Conservation (phyloP, 495 filamentous ascomycete genomes). For the Podospora conica region DNA sequence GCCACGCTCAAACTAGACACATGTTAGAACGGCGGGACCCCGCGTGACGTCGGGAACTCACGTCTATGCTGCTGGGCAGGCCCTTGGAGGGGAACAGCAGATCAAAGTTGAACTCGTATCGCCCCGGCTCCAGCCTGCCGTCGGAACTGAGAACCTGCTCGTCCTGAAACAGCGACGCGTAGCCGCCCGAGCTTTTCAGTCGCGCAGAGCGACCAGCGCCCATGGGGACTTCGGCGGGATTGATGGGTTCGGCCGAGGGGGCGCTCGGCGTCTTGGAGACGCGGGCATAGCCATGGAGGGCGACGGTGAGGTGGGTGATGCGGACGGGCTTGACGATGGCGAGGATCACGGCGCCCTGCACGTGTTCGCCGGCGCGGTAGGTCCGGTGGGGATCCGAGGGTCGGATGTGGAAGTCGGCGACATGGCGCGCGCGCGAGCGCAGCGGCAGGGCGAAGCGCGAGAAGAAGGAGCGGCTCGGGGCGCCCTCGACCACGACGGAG, state of each 20-base stretch:
- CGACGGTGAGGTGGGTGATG: constrained; percentile 85
- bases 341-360: constrained; percentile 69
- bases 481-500: constrained; percentile 26
- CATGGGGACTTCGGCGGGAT: constrained; percentile 36
- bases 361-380: constrained; percentile 61
- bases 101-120: constrained; percentile 92
- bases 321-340: constrained; percentile 74
- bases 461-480: constrained; percentile 37
- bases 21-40: constrained; percentile 1
- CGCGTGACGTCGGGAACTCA: constrained; percentile 41
- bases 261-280: constrained; percentile 72
- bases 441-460: constrained; percentile 50
- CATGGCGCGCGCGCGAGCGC: constrained; percentile 58
- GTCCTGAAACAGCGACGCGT: constrained; percentile 83
- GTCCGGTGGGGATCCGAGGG: constrained; percentile 84
- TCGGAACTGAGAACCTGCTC: constrained; percentile 87
- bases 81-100: constrained; percentile 69
- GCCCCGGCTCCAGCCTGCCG: constrained; percentile 72
- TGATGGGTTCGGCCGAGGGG: constrained; percentile 52
- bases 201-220: constrained; percentile 44
- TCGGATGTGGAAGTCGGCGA: constrained; percentile 75
- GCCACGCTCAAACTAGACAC: constrained; percentile 80
- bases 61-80: constrained; percentile 89
- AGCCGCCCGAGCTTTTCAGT: constrained; percentile 69
- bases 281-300: constrained; percentile 81